Conservation (phyloP, 73 alveolate genomes). For the Symbiodinium natans region DNA sequence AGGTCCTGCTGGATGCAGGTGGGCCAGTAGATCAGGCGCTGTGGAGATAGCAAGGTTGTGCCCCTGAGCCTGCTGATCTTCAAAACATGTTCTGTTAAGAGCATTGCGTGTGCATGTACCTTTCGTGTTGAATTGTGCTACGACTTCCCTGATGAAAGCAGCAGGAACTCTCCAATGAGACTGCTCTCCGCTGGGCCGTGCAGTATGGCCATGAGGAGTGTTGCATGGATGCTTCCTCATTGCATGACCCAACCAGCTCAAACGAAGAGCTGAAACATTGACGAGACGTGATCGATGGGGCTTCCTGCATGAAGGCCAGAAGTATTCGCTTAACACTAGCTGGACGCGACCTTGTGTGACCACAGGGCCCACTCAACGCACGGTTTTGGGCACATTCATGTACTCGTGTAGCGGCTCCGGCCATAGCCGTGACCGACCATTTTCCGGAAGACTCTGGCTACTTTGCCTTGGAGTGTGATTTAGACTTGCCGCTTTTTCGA, state of each 20-base stretch:
- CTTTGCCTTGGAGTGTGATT: too few species aligned
- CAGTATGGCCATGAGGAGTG: constrained; percentile 87
- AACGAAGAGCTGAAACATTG: too few species aligned
- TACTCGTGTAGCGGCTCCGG: background rate
- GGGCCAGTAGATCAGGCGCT: constrained; percentile 66
- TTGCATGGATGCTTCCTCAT: background rate
- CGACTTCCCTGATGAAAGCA: too few species aligned
- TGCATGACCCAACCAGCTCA: too few species aligned
- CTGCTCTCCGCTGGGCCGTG: constrained; percentile 82
- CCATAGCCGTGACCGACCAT: background rate
- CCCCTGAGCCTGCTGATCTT: too few species aligned
- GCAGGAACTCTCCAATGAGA: constrained; percentile 76
- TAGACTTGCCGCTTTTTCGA: background rate
- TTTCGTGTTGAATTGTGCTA: too few species aligned
- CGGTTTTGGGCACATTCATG: background rate
- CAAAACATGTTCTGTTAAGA: background rate
- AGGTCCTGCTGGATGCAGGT: constrained; percentile 74
- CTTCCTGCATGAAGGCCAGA: too few species aligned
- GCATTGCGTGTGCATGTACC: too few species aligned
- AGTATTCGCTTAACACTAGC: too few species aligned
- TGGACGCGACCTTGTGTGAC: too few species aligned
- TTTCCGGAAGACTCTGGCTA: background rate
- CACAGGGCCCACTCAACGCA: too few species aligned
- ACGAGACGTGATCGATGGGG: too few species aligned
- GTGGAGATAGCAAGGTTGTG: background rate